phyloP scores from a whole-genome alignment of 805 yeast genomes.

The Candida nanaspora region DNA sequence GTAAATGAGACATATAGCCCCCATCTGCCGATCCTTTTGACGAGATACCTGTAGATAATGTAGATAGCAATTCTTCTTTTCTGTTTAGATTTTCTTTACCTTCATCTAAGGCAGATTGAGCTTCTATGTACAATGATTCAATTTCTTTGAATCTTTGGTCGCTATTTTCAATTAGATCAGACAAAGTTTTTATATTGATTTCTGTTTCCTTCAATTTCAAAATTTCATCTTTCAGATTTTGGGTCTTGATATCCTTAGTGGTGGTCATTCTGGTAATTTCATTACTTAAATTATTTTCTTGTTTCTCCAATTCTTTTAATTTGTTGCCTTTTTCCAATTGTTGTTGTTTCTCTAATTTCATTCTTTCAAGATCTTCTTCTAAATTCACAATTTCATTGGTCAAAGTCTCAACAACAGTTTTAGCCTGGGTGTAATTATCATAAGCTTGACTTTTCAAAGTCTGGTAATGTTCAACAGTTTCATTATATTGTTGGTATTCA shows the following conservation, averaged over 20 bases:
- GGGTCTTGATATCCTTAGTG: constrained; percentile 46
- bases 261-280: constrained; percentile 65
- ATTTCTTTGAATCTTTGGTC: constrained; percentile 29
- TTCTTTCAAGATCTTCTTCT: constrained; percentile 51
- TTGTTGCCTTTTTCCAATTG: constrained; percentile 57
- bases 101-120: constrained; percentile 36
- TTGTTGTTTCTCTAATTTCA: constrained; percentile 43
- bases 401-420: constrained; percentile 37
- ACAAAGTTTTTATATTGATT: constrained; percentile 27
- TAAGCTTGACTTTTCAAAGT: constrained; percentile 35
- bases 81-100: constrained; percentile 41
- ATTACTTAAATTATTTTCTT: constrained; percentile 52
- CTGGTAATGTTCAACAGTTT: constrained; percentile 36
- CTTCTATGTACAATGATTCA: constrained; percentile 37
- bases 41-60: constrained; percentile 85
- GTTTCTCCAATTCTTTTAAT: constrained; percentile 50
- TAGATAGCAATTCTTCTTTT: constrained; percentile 75
- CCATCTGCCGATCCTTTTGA: constrained; percentile 69
- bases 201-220: constrained; percentile 27
- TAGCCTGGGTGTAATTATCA: constrained; percentile 31
- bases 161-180: constrained; percentile 27
- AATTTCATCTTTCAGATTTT: constrained; percentile 51
- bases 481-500: constrained; percentile 45
- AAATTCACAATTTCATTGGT: constrained; percentile 50
- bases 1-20: constrained; percentile 71